Evolutionary conservation across 2,329 filamentous ascomycete genomes (phyloP), one percentile per base, ranked within the genome.

Genomic region (Epichloe gansuensis): DNA sequence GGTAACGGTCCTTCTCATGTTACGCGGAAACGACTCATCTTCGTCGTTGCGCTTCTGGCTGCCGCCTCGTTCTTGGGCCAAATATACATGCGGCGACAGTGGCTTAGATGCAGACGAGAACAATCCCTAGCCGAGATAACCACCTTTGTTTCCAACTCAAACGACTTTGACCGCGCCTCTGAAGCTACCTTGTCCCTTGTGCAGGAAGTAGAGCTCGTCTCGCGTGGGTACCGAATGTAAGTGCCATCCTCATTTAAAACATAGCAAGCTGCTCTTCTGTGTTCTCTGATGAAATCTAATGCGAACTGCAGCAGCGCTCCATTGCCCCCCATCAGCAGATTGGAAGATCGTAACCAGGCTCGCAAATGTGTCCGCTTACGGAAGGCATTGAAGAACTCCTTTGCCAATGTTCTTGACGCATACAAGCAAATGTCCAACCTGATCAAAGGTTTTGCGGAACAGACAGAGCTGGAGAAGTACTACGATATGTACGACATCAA

Each of bases 121-220:
- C 83, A 90, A 63, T 83, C 86, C 0, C 74, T 95, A 39, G 74
- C 80, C 36, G 81, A 84, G 56, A 81, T 85, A 5, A 80, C 80
- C 11, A 69, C 74, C 0, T 81, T 95, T 57, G 82, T 93, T 45
- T 74, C 79, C 46, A 83, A 81, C 61, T 82, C 89, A 40, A 88
- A 94, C 63, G 81, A 84, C 48, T 89, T 94, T 59, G 89, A 96
- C 67, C 80, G 83, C 41, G 84, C 84, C 23, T 82, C 80, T 41
- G 82, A 83, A 40, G 85, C 87, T 35, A 85, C 87, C 2, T 74
- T 95, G 51, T 82, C 85, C 39, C 77, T 95, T 54, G 84, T 96
- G 56, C 90, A 95, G 66, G 90, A 96, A 68, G 89, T 96, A n/a
- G 90, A 96, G 70, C 76, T 96, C 35, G 89, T 96, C 27, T 94